Evolutionary conservation across 2,329 filamentous ascomycete species (phyloP).

Genomic region (Thermochaetoides dissita): DNA sequence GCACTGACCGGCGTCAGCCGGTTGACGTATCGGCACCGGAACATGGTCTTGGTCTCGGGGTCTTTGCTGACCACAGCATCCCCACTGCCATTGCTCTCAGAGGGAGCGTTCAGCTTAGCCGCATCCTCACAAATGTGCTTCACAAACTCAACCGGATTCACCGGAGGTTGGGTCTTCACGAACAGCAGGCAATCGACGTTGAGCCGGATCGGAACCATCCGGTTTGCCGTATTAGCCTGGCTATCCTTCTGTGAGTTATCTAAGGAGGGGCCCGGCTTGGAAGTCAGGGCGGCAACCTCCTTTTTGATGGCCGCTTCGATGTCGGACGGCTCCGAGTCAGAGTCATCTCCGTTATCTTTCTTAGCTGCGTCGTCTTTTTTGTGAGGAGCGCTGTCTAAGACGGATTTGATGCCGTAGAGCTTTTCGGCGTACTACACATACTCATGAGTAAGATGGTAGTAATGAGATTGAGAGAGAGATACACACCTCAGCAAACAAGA

Average conservation of each 20-base stretch:
- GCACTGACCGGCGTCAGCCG: conserved; percentile 37
- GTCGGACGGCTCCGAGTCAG: conserved; percentile 28
- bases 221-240: conserved; percentile 22
- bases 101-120: conserved; percentile 12
- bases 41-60: conserved; percentile 19
- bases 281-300: conserved; percentile 52
- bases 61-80: conserved; percentile 6
- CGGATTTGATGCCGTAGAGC: conserved; percentile 37
- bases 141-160: conserved; percentile 42
- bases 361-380: conserved; percentile 21
- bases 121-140: conserved; percentile 43
- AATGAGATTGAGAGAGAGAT: background rate
- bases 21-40: conserved; percentile 45
- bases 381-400: conserved; percentile 17
- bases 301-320: conserved; percentile 61
- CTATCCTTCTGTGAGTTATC: conserved; percentile 6
- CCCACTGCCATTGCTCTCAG: conserved; percentile 14
- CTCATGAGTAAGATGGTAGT: conserved; percentile 3
- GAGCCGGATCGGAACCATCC: conserved; percentile 35
- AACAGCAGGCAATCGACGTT: conserved; percentile 51
- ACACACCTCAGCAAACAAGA: conserved; percentile 52
- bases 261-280: conserved; percentile 19
- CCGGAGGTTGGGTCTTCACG: conserved; percentile 39
- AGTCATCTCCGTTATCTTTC: conserved; percentile 26
- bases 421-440: conserved; percentile 47